These are phyloP conservation scores for Ophiostoma fasciatum DNA, from an alignment of 2,329 filamentous ascomycete species.

Conservation along the genomic window DNA sequence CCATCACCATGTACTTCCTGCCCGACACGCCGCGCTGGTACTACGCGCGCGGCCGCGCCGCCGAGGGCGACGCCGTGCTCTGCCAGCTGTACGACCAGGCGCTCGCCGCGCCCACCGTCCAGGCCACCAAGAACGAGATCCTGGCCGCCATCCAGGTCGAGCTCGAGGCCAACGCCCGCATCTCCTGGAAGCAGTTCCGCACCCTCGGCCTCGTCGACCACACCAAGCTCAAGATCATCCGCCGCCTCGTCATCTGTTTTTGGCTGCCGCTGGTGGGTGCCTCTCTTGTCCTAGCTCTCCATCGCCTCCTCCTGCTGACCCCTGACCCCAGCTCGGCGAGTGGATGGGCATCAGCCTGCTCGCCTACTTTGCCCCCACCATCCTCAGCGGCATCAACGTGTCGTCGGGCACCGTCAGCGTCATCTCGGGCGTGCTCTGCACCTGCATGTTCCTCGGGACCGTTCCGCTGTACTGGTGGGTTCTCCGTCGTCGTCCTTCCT, in stretches of 20 bases:
- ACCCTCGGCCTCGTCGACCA: neutral
- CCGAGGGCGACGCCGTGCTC: constrained; percentile 1
- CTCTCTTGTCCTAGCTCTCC: too few relatives aligned
- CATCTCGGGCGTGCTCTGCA: neutral
- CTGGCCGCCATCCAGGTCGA: constrained; percentile 1
- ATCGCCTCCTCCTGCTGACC: too few relatives aligned
- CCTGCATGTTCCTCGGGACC: neutral
- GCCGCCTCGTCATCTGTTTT: neutral
- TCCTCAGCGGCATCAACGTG: neutral
- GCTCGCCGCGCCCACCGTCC: neutral
- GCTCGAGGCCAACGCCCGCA: neutral
- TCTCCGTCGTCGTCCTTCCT: too few relatives aligned
- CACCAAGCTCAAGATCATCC: neutral
- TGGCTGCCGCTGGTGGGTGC: neutral
- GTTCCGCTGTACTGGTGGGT: neutral
- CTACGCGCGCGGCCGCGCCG: constrained; percentile 1
- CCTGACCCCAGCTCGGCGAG: too few relatives aligned
- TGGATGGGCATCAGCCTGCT: neutral
- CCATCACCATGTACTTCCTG: constrained; percentile 10
- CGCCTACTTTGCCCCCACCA: neutral
- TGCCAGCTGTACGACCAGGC: neutral
- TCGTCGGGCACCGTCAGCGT: neutral
- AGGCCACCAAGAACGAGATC: neutral
- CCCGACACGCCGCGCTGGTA: constrained; percentile 11
- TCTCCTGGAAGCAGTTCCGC: constrained; percentile 1